phyloP scores from a whole-genome alignment of 2,329 filamentous ascomycete species.

The Diaporthe sp. region DNA sequence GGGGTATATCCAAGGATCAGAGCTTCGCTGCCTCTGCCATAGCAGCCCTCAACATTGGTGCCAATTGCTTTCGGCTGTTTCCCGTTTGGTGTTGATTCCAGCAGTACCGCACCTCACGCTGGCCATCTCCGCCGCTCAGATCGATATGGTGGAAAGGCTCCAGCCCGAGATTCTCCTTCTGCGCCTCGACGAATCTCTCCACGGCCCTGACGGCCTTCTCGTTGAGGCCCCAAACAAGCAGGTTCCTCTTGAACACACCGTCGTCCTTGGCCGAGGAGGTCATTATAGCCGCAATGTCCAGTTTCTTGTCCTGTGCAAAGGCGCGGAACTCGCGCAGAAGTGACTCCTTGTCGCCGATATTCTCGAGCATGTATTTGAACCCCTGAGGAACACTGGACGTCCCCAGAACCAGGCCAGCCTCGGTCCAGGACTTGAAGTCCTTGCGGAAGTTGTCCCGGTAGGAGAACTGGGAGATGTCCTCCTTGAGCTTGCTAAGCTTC shows the following conservation, averaged over 20 bases:
- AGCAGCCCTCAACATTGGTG: slow-evolving; percentile 72
- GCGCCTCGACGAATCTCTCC: slow-evolving; percentile 64
- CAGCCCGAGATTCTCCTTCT: slow-evolving; percentile 66
- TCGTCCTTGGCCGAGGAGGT: slow-evolving; percentile 68
- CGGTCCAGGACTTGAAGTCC: slow-evolving; percentile 86
- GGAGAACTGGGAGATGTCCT: slow-evolving; percentile 71
- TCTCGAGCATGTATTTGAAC: slow-evolving; percentile 70
- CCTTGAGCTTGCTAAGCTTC: slow-evolving; percentile 73
- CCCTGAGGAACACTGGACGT: slow-evolving; percentile 74
- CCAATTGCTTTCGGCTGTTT: slow-evolving; percentile 77
- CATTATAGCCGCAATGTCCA: slow-evolving; percentile 78
- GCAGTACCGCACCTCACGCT: slow-evolving; percentile 64
- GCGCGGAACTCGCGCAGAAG: slow-evolving; percentile 62
- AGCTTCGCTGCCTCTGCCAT: slow-evolving; percentile 53
- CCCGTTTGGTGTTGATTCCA: slow-evolving; percentile 77
- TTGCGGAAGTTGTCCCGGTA: slow-evolving; percentile 80
- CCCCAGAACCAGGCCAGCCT: slow-evolving; percentile 70
- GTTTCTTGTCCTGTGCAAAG: slow-evolving; percentile 67
- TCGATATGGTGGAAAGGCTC: slow-evolving; percentile 64
- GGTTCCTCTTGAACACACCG: slow-evolving; percentile 72
- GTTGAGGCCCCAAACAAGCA: slow-evolving; percentile 75
- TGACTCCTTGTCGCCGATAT: slow-evolving; percentile 58
- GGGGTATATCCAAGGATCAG: slow-evolving; percentile 32
- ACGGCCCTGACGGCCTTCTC: slow-evolving; percentile 62
- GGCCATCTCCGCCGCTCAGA: slow-evolving; percentile 55